Conservation (phyloP, 2,329 filamentous ascomycete species). For the Colletotrichum eremochloae region DNA sequence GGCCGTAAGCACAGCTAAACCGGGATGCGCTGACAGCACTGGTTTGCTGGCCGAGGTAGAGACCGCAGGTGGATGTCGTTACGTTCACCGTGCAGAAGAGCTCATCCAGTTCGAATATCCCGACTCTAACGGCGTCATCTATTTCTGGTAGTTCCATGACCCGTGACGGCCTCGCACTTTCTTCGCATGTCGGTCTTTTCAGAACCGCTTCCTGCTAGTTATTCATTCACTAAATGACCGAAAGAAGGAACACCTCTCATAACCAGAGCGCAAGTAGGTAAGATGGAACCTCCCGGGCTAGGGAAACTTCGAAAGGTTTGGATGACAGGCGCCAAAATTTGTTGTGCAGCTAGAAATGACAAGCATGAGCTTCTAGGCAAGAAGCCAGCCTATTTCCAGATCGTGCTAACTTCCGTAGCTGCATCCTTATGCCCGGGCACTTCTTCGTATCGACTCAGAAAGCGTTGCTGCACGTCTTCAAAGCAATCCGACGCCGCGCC, state of each 20-base stretch:
- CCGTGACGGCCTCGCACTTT: neutral
- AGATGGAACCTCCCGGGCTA: neutral
- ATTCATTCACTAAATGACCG: too few relatives aligned
- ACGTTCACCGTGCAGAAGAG: neutral
- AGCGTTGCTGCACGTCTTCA: neutral
- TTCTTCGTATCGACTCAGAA: neutral
- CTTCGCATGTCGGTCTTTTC: neutral
- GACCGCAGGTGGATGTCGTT: neutral
- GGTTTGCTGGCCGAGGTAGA: neutral
- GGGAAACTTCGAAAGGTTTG: neutral
- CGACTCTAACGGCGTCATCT: neutral
- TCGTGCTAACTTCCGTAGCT: neutral
- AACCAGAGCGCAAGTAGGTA: neutral
- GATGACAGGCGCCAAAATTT: conserved; percentile 8
- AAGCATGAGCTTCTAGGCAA: neutral
- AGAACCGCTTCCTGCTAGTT: neutral
- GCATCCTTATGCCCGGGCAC: neutral
- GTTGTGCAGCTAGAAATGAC: conserved; percentile 8
- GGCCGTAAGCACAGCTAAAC: neutral
- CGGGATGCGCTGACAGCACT: neutral
- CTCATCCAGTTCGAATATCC: neutral
- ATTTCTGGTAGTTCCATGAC: too few relatives aligned
- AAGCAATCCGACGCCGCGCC: neutral
- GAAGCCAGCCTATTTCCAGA: neutral
- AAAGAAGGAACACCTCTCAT: neutral